Evolutionary conservation across 2,329 filamentous ascomycete species (phyloP).

Genomic region (Thermochaetoides dissita): DNA sequence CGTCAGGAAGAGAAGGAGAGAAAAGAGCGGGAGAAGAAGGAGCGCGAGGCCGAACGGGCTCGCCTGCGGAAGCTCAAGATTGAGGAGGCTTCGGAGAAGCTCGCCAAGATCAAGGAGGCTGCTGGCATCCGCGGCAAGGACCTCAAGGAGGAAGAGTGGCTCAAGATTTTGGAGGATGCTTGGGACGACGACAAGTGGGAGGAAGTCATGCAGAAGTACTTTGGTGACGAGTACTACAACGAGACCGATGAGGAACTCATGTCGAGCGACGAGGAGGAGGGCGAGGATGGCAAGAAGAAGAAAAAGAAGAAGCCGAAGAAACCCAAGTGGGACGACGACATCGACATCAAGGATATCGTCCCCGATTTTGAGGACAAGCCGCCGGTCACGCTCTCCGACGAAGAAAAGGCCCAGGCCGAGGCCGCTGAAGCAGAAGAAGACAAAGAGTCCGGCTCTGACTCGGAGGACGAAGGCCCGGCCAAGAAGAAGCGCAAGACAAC

Average conservation of each 20-base stretch:
- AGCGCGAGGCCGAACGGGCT: constrained; percentile 67
- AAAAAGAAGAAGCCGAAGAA: constrained; percentile 58
- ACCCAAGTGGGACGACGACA: constrained; percentile 90
- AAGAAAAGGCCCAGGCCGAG: constrained; percentile 25
- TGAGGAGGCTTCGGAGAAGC: constrained; percentile 76
- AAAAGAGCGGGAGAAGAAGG: constrained; percentile 64
- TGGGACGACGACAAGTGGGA: constrained; percentile 91
- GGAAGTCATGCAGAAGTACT: constrained; percentile 72
- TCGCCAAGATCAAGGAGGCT: constrained; percentile 77
- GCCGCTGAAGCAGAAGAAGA: constrained; percentile 21
- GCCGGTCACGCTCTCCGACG: constrained; percentile 42
- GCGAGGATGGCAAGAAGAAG: constrained; percentile 39
- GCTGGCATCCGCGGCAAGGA: constrained; percentile 61
- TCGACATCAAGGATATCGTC: constrained; percentile 85
- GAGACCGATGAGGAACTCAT: constrained; percentile 52
- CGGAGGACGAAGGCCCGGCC: constrained; percentile 24
- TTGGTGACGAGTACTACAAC: constrained; percentile 84
- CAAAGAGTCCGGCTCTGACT: constrained; percentile 15
- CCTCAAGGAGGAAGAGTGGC: constrained; percentile 65
- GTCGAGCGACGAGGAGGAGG: constrained; percentile 35
- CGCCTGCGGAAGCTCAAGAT: constrained; percentile 76
- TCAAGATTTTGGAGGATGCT: constrained; percentile 67
- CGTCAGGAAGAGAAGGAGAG: constrained; percentile 65
- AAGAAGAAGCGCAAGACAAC: constrained; percentile 46
- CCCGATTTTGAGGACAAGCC: constrained; percentile 67